phyloP scores from a whole-genome alignment of 2,329 filamentous ascomycete genomes.

The Phoma herbarum region DNA sequence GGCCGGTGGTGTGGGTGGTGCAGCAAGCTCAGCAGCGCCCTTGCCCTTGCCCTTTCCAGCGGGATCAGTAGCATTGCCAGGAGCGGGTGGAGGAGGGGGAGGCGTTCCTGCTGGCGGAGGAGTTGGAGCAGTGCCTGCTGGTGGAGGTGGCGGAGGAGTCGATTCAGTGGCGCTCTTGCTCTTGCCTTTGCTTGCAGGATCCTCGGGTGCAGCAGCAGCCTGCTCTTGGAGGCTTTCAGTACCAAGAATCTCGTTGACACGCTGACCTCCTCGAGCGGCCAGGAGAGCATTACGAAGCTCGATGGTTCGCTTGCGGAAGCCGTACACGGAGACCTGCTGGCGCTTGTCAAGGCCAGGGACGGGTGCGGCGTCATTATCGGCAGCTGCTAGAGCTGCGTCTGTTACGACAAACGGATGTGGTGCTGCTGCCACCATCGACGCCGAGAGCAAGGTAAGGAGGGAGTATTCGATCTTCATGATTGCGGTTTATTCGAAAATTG shows the following conservation, averaged over 20 bases:
- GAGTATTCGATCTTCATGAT: conserved; percentile 48
- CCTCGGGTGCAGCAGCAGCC: not conserved
- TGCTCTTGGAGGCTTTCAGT: conserved; percentile 9
- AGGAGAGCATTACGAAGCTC: conserved; percentile 40
- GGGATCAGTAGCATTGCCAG: conserved; percentile 6
- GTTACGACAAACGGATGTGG: conserved; percentile 44
- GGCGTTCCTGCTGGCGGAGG: no score
- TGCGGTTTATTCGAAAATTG: conserved; percentile 23
- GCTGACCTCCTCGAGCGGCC: conserved; percentile 26
- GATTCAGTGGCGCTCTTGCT: conserved; percentile 11
- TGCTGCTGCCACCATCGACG: conserved; percentile 44
- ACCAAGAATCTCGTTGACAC: conserved; percentile 1
- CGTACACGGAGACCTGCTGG: conserved; percentile 15
- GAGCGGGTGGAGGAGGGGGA: not conserved
- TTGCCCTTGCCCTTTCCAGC: conserved; percentile 1
- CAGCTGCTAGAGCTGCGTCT: conserved; percentile 35
- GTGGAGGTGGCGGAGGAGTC: not conserved
- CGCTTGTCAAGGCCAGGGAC: conserved; percentile 25
- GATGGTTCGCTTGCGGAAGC: conserved; percentile 37
- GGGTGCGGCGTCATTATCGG: conserved; percentile 33
- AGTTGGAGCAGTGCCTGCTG: not conserved
- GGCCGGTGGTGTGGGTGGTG: no score
- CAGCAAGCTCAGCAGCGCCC: not conserved
- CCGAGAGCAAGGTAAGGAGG: conserved; percentile 48
- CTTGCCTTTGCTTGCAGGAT: conserved; percentile 16